Base-by-base conservation (phyloP, 148 eudicot genomes). In the Fallopia convolvulus region DNA sequence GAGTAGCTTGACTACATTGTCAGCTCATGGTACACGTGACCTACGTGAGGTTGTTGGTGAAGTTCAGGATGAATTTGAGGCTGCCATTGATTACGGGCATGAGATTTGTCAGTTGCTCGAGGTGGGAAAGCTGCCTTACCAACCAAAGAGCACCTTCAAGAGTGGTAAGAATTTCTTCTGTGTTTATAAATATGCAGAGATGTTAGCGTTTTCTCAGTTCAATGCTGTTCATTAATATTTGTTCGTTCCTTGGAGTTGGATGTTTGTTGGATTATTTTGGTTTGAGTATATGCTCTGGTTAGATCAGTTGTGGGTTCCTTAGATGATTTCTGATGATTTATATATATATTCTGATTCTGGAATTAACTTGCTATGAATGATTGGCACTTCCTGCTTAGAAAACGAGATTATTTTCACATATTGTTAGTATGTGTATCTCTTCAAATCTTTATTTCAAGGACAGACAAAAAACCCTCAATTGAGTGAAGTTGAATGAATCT, bases 71-170 rank as follows among this genome's bases (percentile, higher is more conserved):
- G 99, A 92, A 65, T 95, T 95, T 77, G 89, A 76, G 71, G 86
- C 79, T 20, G 99, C 97, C 56, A 85, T 90, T 63, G 82, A 80
- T 77, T 85, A 85, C 49, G 94, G 99, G 78, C 89, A 83, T 76
- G 99, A 95, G 81, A 97, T 95, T 30, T 93, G 97, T 12, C 79
- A 85, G 87, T 76, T 95, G 90, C 97, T 95, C 76, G 99, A 95
- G 82, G 93, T 86, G 39, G 99, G 91, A 39, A 92, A 84, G 83
- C 82, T 86, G 82, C 99, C 99, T 66, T 91, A 95, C 79, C 86
- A 83, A 82, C 84, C 97, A n/a, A 83, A 82, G 60, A 79, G 87
- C 65, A 77, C 89, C 72, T 77, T 85, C 70, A 78, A 86, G 53
- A 89, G 82, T 86, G 97, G 99, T 94, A 85, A 61, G 74, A 26